A percentile compares a stretch with the other conserved stretches of the same genome.
phyloP scores from a whole-genome alignment of 345 rosid species.

The Populus deltoides region DNA sequence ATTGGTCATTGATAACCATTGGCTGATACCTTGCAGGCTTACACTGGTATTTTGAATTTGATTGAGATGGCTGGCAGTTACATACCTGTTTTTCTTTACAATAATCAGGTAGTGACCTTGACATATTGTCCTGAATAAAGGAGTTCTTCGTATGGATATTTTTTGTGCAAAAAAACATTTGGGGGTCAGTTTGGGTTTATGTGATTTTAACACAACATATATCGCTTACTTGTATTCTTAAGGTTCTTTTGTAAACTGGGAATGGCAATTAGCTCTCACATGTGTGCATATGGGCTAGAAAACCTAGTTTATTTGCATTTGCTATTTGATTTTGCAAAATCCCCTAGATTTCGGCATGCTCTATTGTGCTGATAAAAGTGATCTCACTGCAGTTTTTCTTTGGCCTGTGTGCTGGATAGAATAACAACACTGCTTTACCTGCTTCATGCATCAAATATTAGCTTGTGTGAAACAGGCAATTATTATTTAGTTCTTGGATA shows the following conservation, averaged over 20 bases:
- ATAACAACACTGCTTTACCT: background rate
- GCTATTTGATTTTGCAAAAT: background rate
- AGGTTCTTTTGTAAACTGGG: background rate
- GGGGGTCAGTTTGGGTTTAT: background rate
- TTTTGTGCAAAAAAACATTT: no score
- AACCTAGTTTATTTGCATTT: background rate
- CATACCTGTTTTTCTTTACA: conserved; percentile 68
- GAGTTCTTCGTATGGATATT: background rate
- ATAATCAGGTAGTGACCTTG: conserved; percentile 65
- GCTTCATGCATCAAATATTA: background rate
- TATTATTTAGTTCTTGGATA: background rate
- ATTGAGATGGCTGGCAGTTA: conserved; percentile 56
- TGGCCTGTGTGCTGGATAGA: no score
- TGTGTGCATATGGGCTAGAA: background rate
- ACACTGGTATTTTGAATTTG: conserved; percentile 72
- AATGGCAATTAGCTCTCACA: background rate
- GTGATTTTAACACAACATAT: background rate
- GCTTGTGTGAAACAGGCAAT: background rate
- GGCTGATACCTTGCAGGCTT: conserved; percentile 58
- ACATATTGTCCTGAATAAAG: background rate
- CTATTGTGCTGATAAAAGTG: background rate
- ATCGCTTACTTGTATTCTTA: background rate
- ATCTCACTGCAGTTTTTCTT: background rate
- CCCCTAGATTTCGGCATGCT: background rate
- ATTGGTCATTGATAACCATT: conserved; percentile 1